Evolutionary conservation across 2,329 filamentous ascomycete species (phyloP), one percentile per base, ranked within the genome.

Genomic region (Penicillium vulpinum): DNA sequence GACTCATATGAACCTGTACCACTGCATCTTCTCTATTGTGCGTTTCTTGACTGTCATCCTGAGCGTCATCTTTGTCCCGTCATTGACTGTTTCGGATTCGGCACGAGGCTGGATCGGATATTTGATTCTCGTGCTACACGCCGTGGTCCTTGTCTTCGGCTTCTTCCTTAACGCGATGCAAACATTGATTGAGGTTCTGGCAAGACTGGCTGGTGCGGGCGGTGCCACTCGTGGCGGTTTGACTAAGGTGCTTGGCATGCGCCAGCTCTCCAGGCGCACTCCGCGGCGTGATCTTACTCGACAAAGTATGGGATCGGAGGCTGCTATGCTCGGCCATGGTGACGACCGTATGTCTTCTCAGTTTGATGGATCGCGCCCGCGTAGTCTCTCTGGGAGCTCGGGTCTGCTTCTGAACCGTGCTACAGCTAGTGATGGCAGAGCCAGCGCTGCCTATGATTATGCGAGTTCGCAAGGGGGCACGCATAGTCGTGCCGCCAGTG

Each of bases 1-100:
- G 22, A 97, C 94, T 0, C 97, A 93, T 28, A 99, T 99, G 94
- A 97, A 97, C 70, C 86, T 91, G 10, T 97, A 97, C 65, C 92
- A 97, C 67, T 90, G 89, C 2, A 85, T 92, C 60, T 96, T 97
- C 73, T 85, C 92, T 0, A 78, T 83, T 2, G 79, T 96, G 15
- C 87, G 94, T 33, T 87, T 97, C 31, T 76, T 90, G 46, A 88
- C 88, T 0, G 83, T 92, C 45, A 78, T 93, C 53, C 78, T 93
- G 53, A 91, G 90, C 80, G 85, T 92, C 33, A 81, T 92, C 1
- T 99, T 99, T 72, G 86, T 92, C 13, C 91, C 93, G 1, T 88
- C 89, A 1, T 81, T 99, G 3, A 88, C 86, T 22, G 87, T 97
- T 5, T 84, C 84, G 0, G 88, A 95, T 68, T 85, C 88, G 0